Percentiles rank a stretch among this genome's conserved stretches.
Conservation (phyloP, 2,329 filamentous ascomycete genomes). For the Bipolaris victoriae region DNA sequence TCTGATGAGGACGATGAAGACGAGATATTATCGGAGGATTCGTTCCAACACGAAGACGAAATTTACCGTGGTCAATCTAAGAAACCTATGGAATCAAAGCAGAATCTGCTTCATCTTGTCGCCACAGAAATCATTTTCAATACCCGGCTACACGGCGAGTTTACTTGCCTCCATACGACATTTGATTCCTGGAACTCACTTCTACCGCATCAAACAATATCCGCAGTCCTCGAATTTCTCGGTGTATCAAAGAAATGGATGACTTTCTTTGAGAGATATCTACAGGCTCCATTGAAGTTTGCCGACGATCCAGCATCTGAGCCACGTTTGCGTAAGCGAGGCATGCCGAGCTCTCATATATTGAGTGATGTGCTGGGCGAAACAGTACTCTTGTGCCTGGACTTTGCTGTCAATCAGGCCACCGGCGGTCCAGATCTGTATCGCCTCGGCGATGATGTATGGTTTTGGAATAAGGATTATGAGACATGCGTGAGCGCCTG, state of each 20-base stretch:
- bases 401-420: slow-evolving; percentile 53
- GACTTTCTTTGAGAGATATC: slow-evolving; percentile 54
- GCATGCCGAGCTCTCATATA: slow-evolving; percentile 55
- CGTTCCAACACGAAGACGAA: slow-evolving; percentile 3
- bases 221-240: slow-evolving; percentile 53
- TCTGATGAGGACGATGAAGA: slow-evolving; percentile 1
- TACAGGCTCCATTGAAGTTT: slow-evolving; percentile 56
- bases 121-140: slow-evolving; percentile 43
- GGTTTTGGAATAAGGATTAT: slow-evolving; percentile 55
- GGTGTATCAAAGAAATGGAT: slow-evolving; percentile 54
- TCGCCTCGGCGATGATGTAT: slow-evolving; percentile 58
- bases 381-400: slow-evolving; percentile 56
- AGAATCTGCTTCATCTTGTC: slow-evolving; percentile 39
- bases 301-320: slow-evolving; percentile 41
- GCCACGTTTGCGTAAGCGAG: slow-evolving; percentile 52
- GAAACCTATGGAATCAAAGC: slow-evolving; percentile 41
- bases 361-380: slow-evolving; percentile 58
- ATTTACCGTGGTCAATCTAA: slow-evolving; percentile 17
- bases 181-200: slow-evolving; percentile 43
- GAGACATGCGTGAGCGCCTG: slow-evolving; percentile 52
- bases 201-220: slow-evolving; percentile 55
- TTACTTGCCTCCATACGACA: slow-evolving; percentile 40
- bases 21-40: neutral
- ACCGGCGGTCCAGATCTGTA: slow-evolving; percentile 53
- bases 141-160: slow-evolving; percentile 34